Base-by-base conservation (phyloP, 495 filamentous ascomycete genomes). In the Bryoglossum gracile region DNA sequence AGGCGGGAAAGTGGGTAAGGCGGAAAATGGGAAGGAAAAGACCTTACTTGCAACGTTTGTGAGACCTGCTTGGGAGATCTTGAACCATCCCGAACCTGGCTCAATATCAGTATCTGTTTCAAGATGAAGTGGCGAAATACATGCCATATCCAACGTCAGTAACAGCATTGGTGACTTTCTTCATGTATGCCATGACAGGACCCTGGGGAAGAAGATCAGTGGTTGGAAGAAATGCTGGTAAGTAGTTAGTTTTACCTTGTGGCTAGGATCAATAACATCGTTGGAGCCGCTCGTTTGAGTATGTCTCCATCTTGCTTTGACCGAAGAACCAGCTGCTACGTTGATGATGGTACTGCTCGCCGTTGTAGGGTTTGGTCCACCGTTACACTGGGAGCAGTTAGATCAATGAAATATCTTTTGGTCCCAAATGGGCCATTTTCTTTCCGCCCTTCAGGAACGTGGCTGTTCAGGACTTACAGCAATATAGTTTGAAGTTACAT, bases 341-440 rank as follows among this genome's bases (percentile, higher is more conserved):
- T 66, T 65, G 43, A 77, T 72, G 54, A 67, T 28, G 36, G 62
- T 63, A 0, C 65, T 54, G 5, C 61, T 62, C 10, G 70, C 23
- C 0, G 54, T 63, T 24, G 59, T 73, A 3, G 75, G 74, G 62
- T 79, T 78, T 26, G 75, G 71, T 8, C 66, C 62, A 16, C 76
- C 75, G 53, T 79, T 78, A 65, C 75, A 78, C 43, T 41, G 14
- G 14, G 19, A 10, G 23, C 8, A 21, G 38, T 41, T 41, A 41
- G 34, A 4, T 11, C 11, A 18, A 11, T n/a, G n/a, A n/a, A n/a
- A n/a, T n/a, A n/a, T n/a, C n/a, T n/a, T n/a, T n/a, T n/a, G n/a
- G n/a, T n/a, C n/a, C n/a, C n/a, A n/a, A n/a, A n/a, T n/a, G n/a
- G n/a, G n/a, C n/a, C n/a, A n/a, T n/a, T n/a, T n/a, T n/a, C n/a